A percentile compares a stretch with the other conserved stretches of the same genome.
phyloP scores from a whole-genome alignment of 2,329 filamentous ascomycete genomes.

The Fusarium succisae region DNA sequence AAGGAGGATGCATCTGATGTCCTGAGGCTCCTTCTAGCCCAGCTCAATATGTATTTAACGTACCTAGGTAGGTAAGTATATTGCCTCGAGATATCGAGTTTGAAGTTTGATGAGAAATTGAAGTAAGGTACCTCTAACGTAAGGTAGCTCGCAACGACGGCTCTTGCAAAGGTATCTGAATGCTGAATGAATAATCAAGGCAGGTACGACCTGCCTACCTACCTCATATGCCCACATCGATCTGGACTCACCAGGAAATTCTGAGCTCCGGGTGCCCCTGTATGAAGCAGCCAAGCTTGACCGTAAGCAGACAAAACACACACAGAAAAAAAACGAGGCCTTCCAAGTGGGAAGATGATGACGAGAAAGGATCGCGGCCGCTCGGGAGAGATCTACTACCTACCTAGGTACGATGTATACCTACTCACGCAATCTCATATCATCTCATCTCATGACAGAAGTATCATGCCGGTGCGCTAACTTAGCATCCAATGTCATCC shows the following conservation, averaged over 20 bases:
- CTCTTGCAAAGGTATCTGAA: conserved; percentile 13
- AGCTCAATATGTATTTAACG: neutral
- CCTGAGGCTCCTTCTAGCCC: conserved; percentile 10
- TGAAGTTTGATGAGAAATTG: neutral
- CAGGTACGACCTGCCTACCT: neutral
- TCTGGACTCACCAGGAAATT: neutral
- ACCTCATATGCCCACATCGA: neutral
- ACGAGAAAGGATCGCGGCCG: conserved; percentile 24
- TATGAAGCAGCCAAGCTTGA: neutral
- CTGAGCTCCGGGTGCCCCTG: conserved; percentile 12
- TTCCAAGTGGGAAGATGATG: conserved; percentile 29
- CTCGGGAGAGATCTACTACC: conserved; percentile 7
- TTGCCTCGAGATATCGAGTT: neutral
- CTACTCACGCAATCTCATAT: neutral
- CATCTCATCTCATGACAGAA: conserved; percentile 31
- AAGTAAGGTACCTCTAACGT: neutral
- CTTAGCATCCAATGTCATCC: conserved; percentile 4
- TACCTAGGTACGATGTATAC: neutral
- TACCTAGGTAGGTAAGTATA: too few relatives aligned
- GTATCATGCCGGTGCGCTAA: conserved; percentile 22
- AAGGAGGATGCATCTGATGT: conserved; percentile 8
- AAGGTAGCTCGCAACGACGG: conserved; percentile 4
- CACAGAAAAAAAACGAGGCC: conserved; percentile 29
- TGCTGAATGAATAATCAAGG: conserved; percentile 1
- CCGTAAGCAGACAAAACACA: neutral